phyloP scores from a whole-genome alignment of 176 grass and related monocot species.

The Calamus simplicifolius region DNA sequence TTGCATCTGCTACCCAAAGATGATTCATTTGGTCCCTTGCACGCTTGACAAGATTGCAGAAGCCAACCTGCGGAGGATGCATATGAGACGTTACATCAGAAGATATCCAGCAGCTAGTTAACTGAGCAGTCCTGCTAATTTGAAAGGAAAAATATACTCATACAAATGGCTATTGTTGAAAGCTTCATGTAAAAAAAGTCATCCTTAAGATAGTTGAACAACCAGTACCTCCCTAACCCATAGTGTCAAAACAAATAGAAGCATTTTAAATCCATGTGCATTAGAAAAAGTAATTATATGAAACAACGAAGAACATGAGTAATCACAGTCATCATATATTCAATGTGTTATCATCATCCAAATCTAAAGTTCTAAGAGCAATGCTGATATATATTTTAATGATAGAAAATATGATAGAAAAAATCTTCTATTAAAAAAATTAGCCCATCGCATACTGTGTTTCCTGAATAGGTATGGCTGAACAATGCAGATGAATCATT shows the following conservation, averaged over 20 bases:
- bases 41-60: slow-evolving; percentile 73
- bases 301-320: no score
- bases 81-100: background rate
- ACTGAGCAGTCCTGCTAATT: no score
- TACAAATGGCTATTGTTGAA: no score
- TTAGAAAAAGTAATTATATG: background rate
- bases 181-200: no score
- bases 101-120: no score
- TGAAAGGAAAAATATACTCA: slow-evolving; percentile 5
- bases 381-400: background rate
- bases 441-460: slow-evolving; percentile 43
- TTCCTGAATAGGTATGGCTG: slow-evolving; percentile 45
- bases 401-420: no score
- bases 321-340: no score
- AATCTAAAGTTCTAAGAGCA: no score
- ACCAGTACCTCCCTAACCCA: no score
- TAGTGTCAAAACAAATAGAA: no score
- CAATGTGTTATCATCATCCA: no score
- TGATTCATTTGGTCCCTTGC: slow-evolving; percentile 66
- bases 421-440: background rate
- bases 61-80: slow-evolving; percentile 50
- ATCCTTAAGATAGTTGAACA: no score
- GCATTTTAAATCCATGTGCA: background rate
- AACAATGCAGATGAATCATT: slow-evolving; percentile 54
- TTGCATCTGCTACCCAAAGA: slow-evolving; percentile 86